phyloP scores from a whole-genome alignment of 1,284 basidiomycete species.

The Marasmius sp. region DNA sequence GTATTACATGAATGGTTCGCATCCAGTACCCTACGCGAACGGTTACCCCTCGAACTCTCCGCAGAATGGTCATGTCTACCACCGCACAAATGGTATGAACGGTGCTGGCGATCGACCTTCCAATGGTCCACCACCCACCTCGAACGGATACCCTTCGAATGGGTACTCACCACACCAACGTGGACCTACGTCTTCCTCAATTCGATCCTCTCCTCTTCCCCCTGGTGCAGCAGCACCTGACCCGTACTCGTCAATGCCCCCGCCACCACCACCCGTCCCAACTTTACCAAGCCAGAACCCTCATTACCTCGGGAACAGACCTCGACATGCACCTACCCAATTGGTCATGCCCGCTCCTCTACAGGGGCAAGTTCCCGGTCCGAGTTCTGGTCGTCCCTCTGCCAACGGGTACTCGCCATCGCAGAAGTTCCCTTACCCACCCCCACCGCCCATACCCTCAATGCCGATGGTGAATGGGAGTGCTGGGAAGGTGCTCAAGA shows the following conservation, averaged over 20 bases:
- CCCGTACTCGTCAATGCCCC: background rate
- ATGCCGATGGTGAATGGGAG: background rate
- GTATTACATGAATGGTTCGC: too few relatives aligned
- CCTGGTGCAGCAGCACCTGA: background rate
- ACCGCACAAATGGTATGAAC: background rate
- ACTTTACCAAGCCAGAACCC: background rate
- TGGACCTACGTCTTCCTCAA: background rate
- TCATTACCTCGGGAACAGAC: conserved; percentile 13
- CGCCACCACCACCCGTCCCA: background rate
- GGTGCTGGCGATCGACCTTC: too few relatives aligned
- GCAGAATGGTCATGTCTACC: background rate
- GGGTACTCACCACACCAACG: background rate
- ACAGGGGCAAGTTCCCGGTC: conserved; percentile 19
- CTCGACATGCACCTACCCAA: conserved; percentile 53
- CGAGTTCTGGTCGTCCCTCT: background rate
- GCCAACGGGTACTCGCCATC: background rate
- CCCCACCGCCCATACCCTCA: background rate
- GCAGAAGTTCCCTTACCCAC: conserved; percentile 3
- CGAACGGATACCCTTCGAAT: background rate
- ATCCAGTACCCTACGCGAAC: too few relatives aligned
- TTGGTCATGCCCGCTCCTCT: conserved; percentile 70
- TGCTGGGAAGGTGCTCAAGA: background rate
- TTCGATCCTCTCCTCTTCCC: background rate
- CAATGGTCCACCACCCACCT: background rate
- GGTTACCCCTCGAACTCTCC: background rate